Evolutionary conservation across 2,329 filamentous ascomycete species (phyloP).

Genomic region (Didymella glomerata): DNA sequence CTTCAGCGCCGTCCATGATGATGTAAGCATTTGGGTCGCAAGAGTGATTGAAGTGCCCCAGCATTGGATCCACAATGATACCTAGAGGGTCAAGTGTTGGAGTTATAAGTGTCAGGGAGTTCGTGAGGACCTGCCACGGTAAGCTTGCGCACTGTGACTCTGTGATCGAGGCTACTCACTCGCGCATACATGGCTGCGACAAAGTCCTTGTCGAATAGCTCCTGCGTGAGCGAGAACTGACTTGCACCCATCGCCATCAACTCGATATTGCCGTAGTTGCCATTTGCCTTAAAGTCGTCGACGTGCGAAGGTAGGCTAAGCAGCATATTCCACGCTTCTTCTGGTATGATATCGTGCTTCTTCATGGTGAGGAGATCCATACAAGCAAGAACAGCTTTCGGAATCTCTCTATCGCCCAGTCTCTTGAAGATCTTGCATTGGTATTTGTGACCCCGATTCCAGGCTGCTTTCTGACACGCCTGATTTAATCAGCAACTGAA

Average conservation of each 20-base stretch:
- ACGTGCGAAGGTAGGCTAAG: slow-evolving; percentile 59
- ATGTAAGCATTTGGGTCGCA: slow-evolving; percentile 68
- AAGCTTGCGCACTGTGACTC: slow-evolving; percentile 27
- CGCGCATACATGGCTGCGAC: slow-evolving; percentile 56
- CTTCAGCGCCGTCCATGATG: slow-evolving; percentile 62
- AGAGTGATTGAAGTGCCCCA: slow-evolving; percentile 67
- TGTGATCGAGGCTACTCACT: slow-evolving; percentile 34
- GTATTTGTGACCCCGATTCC: slow-evolving; percentile 66
- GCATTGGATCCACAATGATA: slow-evolving; percentile 64
- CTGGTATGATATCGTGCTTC: slow-evolving; percentile 48
- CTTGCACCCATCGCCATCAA: slow-evolving; percentile 64
- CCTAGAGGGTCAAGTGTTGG: slow-evolving; percentile 66
- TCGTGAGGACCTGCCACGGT: slow-evolving; percentile 58
- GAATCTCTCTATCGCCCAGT: slow-evolving; percentile 56
- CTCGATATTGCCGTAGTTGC: slow-evolving; percentile 57
- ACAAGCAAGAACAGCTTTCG: slow-evolving; percentile 64
- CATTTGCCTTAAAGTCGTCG: slow-evolving; percentile 55
- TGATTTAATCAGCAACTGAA: slow-evolving; percentile 39
- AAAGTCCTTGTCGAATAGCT: slow-evolving; percentile 54
- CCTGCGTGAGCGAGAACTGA: slow-evolving; percentile 59
- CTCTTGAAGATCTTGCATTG: slow-evolving; percentile 65
- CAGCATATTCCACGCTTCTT: slow-evolving; percentile 56
- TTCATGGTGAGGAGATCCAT: slow-evolving; percentile 62
- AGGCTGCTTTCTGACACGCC: slow-evolving; percentile 67
- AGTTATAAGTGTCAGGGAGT: slow-evolving; percentile 66